Evolutionary conservation across 257 asterid species (phyloP), one percentile per base, ranked within the genome.

Genomic region (Leonotis leonurus): DNA sequence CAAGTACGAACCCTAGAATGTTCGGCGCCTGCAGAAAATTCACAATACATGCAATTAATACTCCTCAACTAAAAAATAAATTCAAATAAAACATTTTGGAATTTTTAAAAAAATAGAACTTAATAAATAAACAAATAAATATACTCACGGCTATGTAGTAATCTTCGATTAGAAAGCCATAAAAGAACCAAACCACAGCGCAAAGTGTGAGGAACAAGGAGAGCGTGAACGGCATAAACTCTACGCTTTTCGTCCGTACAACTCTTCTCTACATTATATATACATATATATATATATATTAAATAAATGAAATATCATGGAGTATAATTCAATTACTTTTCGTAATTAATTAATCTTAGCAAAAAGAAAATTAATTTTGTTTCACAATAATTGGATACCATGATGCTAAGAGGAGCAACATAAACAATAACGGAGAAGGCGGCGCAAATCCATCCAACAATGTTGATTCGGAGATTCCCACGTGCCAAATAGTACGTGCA

Each of bases 391-490:
- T 3, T n/a, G n/a, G n/a, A n/a, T 85, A 89, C 97, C 89, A 90
- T 80, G 45, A 90, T 87, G 74, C 83, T 73, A 12, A 90, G 87
- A 11, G 98, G 98, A 33, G 98, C 89, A 3, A 85, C 91, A 33
- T 80, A 88, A 14, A 90, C 96, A 11, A 71, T 9, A 27, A 88
- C 72, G 1, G 98, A 90, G 69, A 90, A 85, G 29, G 10, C 83
- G 2, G 95, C 85, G 59, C 98, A 85, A 0, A 85, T 78, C 98
- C 96, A 90, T 14, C 98, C 96, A 3, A 90, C 95, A 0, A 67
- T 46, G 1, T 20, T 22, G 1, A 80, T 63, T 52, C 97, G 73
- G 0, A 0, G 17, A 0, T 62, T 4, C 4, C 69, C 80, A 0
- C 62, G n/a, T 1, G 69, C 21, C 5, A 81, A 53, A 2, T 68